These are phyloP conservation scores for Rhynchospora tenuis DNA, from an alignment of 176 grass and related monocot genomes.

Conservation along the genomic window DNA sequence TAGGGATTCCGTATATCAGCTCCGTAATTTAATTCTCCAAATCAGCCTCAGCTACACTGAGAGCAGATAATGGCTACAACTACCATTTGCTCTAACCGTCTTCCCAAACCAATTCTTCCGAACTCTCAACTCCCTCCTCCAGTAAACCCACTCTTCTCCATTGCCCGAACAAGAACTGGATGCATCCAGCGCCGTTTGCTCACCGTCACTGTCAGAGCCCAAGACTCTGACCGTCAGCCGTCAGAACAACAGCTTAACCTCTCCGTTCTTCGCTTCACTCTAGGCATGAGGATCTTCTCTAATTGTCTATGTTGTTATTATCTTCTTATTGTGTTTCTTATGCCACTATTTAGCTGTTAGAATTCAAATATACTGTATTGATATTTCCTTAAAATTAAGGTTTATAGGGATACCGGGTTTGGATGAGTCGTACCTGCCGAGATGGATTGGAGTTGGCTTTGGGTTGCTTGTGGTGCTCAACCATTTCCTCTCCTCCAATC, in stretches of 20 bases:
- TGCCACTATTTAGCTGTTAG: background rate
- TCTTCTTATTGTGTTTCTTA: background rate
- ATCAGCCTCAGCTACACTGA: background rate
- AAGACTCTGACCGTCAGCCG: slow-evolving; percentile 38
- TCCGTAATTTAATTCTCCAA: background rate
- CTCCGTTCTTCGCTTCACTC: slow-evolving; percentile 95
- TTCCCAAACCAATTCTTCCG: background rate
- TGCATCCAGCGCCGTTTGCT: background rate
- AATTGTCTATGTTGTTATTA: background rate
- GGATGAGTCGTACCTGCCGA: slow-evolving; percentile 81
- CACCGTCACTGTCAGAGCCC: slow-evolving; percentile 29
- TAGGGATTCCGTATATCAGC: too few species aligned
- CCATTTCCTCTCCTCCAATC: slow-evolving; percentile 60
- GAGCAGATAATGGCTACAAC: background rate
- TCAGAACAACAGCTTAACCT: slow-evolving; percentile 59
- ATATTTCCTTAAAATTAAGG: background rate
- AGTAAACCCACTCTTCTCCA: slow-evolving; percentile 3
- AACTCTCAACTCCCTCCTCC: background rate
- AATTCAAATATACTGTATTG: background rate
- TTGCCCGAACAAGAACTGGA: background rate
- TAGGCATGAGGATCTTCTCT: slow-evolving; percentile 30
- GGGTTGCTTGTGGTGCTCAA: slow-evolving; percentile 75
- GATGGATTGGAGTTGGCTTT: slow-evolving; percentile 70
- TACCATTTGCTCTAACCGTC: background rate
- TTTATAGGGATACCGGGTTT: slow-evolving; percentile 73